These are phyloP conservation scores for Triticum dicoccoides DNA, from an alignment of 176 grass and related monocot species.

Conservation along the genomic window DNA sequence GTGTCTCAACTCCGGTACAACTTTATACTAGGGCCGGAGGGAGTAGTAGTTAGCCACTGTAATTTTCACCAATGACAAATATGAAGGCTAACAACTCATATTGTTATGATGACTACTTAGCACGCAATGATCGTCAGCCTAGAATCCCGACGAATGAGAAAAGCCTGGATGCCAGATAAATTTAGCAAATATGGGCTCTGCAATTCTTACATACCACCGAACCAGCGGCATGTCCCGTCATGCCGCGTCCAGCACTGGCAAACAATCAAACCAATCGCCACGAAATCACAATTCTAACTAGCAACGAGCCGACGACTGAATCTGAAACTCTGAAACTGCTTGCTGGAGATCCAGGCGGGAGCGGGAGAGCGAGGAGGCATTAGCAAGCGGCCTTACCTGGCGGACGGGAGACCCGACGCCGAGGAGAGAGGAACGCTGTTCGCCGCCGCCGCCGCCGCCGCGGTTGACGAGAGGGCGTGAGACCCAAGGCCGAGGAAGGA, in stretches of 20 bases:
- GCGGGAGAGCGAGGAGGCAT: background rate
- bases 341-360: background rate
- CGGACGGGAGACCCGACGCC: background rate
- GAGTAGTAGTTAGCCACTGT: background rate
- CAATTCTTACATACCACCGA: background rate
- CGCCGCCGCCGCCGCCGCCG: slow-evolving; percentile 10
- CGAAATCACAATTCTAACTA: background rate
- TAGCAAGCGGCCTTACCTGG: slow-evolving; percentile 3
- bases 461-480: slow-evolving; percentile 6
- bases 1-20: too few relatives aligned
- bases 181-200: background rate
- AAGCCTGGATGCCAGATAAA: background rate
- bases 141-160: background rate
- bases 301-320: background rate
- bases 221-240: background rate
- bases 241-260: too few relatives aligned
- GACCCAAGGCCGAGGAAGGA: background rate
- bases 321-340: background rate
- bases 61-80: background rate
- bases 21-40: too few relatives aligned
- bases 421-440: background rate
- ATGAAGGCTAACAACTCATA: background rate
- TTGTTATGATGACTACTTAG: background rate
- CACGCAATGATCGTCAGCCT: background rate
- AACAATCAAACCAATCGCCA: too few relatives aligned